phyloP scores from a whole-genome alignment of 106 monocot species.

The Alisma plantagoaquatica region DNA sequence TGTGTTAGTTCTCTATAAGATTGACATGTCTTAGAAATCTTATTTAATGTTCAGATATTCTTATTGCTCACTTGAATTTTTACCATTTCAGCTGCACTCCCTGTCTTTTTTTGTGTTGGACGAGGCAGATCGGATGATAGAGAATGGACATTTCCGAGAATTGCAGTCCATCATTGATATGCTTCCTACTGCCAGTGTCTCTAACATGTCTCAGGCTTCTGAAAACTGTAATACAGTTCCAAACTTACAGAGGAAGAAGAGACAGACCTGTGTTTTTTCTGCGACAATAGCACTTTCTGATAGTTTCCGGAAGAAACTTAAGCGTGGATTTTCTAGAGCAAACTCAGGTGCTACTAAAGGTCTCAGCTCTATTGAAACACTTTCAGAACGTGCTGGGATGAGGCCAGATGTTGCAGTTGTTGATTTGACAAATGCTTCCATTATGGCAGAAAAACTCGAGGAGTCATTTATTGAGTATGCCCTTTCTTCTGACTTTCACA shows the following conservation, averaged over 20 bases:
- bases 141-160: slow-evolving; percentile 88
- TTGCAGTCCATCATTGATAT: slow-evolving; percentile 89
- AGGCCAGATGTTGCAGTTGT: slow-evolving; percentile 71
- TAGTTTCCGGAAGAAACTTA: slow-evolving; percentile 82
- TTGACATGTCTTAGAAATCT: too few relatives aligned
- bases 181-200: slow-evolving; percentile 42
- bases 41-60: too few relatives aligned
- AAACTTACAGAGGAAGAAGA: slow-evolving; percentile 52
- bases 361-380: slow-evolving; percentile 77
- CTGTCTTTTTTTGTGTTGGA: slow-evolving; percentile 96
- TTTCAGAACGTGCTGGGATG: slow-evolving; percentile 85
- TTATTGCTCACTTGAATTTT: too few relatives aligned
- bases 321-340: slow-evolving; percentile 34
- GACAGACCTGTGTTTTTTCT: slow-evolving; percentile 95
- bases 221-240: slow-evolving; percentile 32
- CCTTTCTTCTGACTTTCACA: neutral
- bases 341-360: slow-evolving; percentile 26
- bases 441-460: slow-evolving; percentile 85
- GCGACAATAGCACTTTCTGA: slow-evolving; percentile 88
- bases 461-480: slow-evolving; percentile 93
- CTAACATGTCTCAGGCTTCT: slow-evolving; percentile 10
- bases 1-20: too few relatives aligned
- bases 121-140: slow-evolving; percentile 99
- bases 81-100: slow-evolving; percentile 68
- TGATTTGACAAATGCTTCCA: slow-evolving; percentile 77